phyloP scores from a whole-genome alignment of 768 basidiomycete genomes.

The Xerocomellus amylosporus region DNA sequence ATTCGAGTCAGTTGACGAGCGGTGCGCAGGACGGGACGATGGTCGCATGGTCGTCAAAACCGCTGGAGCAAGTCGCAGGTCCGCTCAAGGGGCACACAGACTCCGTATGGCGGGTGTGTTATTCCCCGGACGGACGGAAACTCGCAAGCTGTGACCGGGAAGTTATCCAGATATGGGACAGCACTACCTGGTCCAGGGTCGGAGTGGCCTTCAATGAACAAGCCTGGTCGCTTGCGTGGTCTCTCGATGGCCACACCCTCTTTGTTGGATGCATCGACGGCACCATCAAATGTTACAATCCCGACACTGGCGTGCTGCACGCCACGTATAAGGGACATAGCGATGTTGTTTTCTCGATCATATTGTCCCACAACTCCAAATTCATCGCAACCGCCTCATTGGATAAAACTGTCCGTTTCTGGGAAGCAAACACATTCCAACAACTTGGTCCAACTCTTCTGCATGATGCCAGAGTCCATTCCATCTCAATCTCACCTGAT shows the following conservation, averaged over 20 bases:
- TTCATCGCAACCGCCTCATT: slow-evolving; percentile 29
- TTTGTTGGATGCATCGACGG: slow-evolving; percentile 20
- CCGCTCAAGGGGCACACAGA: slow-evolving; percentile 12
- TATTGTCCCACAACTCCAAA: slow-evolving; percentile 14
- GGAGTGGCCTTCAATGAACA: background rate
- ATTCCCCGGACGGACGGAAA: slow-evolving; percentile 18
- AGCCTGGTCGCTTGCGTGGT: slow-evolving; percentile 26
- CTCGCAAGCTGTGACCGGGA: slow-evolving; percentile 22
- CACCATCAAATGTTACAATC: slow-evolving; percentile 11
- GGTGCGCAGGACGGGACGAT: slow-evolving; percentile 19
- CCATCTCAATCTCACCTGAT: slow-evolving; percentile 18
- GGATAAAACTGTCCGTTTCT: slow-evolving; percentile 30
- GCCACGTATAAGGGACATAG: slow-evolving; percentile 12
- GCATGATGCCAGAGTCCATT: slow-evolving; percentile 8
- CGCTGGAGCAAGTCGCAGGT: slow-evolving; percentile 4
- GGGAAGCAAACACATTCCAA: slow-evolving; percentile 20
- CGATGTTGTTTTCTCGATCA: slow-evolving; percentile 20
- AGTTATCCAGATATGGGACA: slow-evolving; percentile 18
- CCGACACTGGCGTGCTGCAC: background rate
- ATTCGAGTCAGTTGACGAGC: slow-evolving; percentile 14
- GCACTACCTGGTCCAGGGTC: background rate
- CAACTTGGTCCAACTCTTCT: slow-evolving; percentile 17
- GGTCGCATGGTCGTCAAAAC: slow-evolving; percentile 14
- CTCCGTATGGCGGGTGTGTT: slow-evolving; percentile 16
- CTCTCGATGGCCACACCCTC: slow-evolving; percentile 10